phyloP scores from a whole-genome alignment of 164 flowering plant species.

The Protea cynaroides region DNA sequence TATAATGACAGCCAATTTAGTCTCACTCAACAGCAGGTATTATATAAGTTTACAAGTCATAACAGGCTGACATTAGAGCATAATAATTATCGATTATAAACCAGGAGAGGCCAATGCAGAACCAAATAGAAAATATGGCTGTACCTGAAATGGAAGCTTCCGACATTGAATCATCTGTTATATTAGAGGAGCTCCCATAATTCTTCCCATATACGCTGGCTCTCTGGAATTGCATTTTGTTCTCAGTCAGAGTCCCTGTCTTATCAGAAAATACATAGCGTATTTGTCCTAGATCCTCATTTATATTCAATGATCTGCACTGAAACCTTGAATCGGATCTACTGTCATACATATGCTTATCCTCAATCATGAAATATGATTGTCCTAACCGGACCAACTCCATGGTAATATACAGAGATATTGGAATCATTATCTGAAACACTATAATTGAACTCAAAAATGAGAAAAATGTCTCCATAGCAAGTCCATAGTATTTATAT shows the following conservation, averaged over 20 bases:
- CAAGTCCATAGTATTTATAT: constrained; percentile 66
- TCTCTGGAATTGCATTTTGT: constrained; percentile 83
- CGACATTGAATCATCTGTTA: constrained; percentile 21
- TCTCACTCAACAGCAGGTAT: not conserved
- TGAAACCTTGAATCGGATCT: constrained; percentile 68
- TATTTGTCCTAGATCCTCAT: constrained; percentile 92
- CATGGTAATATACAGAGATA: constrained; percentile 90
- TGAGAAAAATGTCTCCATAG: constrained; percentile 78
- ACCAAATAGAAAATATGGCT: not conserved
- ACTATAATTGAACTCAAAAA: constrained; percentile 89
- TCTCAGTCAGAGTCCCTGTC: constrained; percentile 89
- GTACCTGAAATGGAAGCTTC: constrained; percentile 28
- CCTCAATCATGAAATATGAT: constrained; percentile 91
- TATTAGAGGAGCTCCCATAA: constrained; percentile 33
- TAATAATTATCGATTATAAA: not conserved
- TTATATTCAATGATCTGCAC: constrained; percentile 90
- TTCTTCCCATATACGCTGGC: constrained; percentile 66
- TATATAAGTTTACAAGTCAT: not conserved
- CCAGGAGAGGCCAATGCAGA: constrained; percentile 1
- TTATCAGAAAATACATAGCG: constrained; percentile 85
- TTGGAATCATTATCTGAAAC: constrained; percentile 96
- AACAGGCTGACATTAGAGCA: not conserved
- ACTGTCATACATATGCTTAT: constrained; percentile 63
- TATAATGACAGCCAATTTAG: not conserved
- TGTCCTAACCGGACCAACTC: constrained; percentile 93